These are phyloP conservation scores for Biancaea sappan DNA, from an alignment of 306 rosid genomes.

Conservation along the genomic window DNA sequence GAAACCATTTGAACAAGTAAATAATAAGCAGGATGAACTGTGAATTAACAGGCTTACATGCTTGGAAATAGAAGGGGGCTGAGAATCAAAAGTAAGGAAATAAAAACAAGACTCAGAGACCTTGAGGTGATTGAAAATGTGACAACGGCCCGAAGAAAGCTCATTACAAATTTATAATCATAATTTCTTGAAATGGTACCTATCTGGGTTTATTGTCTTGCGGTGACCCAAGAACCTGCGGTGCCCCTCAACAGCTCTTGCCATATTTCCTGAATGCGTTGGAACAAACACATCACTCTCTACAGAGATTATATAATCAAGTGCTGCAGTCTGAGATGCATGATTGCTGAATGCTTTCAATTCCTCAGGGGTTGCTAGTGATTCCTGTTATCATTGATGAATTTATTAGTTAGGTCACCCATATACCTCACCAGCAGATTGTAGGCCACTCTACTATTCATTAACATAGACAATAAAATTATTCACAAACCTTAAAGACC, in stretches of 20 bases:
- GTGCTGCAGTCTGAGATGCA: conserved; percentile 90
- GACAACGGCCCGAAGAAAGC: neutral
- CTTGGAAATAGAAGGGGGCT: neutral
- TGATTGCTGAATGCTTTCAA: conserved; percentile 73
- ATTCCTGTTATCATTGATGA: conserved; percentile 67
- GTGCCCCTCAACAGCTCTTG: conserved; percentile 96
- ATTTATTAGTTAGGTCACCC: conserved; percentile 27
- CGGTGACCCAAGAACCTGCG: conserved; percentile 89
- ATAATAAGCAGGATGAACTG: neutral
- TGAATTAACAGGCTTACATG: neutral
- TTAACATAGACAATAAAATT: neutral
- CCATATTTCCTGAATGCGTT: conserved; percentile 93
- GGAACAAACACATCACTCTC: conserved; percentile 93
- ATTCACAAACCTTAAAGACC: conserved; percentile 64
- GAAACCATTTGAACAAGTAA: neutral
- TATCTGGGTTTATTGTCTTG: conserved; percentile 83
- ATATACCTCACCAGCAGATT: conserved; percentile 33
- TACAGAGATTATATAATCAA: conserved; percentile 85
- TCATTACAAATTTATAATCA: neutral
- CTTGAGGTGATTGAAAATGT: conserved; percentile 16
- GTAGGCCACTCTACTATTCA: conserved; percentile 34
- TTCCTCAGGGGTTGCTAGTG: conserved; percentile 77
- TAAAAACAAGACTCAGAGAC: conserved; percentile 1
- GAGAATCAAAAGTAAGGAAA: neutral
- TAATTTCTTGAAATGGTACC: conserved; percentile 47